These are phyloP conservation scores for Hibiscus mutabilis DNA, from an alignment of 345 rosid genomes.

Conservation along the genomic window DNA sequence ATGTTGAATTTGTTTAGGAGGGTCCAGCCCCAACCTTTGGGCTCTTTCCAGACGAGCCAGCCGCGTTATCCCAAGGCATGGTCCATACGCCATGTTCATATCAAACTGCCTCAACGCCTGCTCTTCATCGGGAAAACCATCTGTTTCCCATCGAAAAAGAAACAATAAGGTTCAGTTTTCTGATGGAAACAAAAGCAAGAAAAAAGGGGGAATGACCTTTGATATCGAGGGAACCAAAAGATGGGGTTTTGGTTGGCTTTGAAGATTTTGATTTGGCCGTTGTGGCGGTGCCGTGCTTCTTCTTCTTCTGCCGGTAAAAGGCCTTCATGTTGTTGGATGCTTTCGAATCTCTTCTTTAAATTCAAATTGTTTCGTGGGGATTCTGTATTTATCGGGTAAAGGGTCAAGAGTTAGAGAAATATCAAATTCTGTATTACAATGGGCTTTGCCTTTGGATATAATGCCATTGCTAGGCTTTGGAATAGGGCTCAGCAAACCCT, in stretches of 20 bases:
- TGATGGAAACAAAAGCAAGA: neutral
- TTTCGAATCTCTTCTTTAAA: neutral
- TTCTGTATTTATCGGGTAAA: too few species aligned
- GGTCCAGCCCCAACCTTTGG: conserved; percentile 49
- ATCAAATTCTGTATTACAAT: too few species aligned
- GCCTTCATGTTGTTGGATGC: conserved; percentile 53
- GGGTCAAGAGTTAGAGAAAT: too few species aligned
- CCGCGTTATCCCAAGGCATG: conserved; percentile 70
- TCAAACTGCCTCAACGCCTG: conserved; percentile 62
- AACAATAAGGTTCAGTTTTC: neutral
- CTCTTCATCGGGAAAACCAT: conserved; percentile 36
- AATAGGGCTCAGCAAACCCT: too few species aligned
- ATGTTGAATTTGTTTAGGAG: conserved; percentile 45
- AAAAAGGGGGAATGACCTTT: conserved; percentile 21
- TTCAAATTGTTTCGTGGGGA: too few species aligned
- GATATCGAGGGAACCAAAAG: conserved; percentile 44
- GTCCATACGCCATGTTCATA: conserved; percentile 79
- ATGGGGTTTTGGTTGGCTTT: conserved; percentile 30
- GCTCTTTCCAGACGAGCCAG: conserved; percentile 72
- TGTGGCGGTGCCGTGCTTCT: neutral
- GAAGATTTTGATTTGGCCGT: conserved; percentile 30
- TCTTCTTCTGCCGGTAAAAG: conserved; percentile 58
- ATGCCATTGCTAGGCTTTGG: too few species aligned
- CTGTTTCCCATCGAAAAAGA: conserved; percentile 25
- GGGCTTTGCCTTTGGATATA: too few species aligned